Evolutionary conservation across 208 protist genomes (phyloP).

Genomic region (Crithidia thermophila): DNA sequence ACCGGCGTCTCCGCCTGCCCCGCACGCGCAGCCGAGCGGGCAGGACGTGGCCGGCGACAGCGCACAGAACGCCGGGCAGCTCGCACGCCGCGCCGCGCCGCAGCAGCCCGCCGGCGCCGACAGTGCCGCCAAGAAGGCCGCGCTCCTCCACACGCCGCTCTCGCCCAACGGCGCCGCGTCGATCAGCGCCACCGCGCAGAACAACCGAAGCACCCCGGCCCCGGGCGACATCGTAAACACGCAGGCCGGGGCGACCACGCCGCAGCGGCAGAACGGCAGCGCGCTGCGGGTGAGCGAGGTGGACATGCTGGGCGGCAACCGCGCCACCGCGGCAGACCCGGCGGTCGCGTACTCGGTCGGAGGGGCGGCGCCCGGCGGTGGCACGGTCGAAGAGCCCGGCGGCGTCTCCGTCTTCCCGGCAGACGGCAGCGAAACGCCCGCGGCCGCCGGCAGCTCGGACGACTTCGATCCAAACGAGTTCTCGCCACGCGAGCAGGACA

Average conservation of each 20-base stretch:
- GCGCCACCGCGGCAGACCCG: neutral
- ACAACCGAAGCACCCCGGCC: neutral
- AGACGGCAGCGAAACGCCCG: slow-evolving; percentile 32
- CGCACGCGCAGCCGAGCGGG: neutral
- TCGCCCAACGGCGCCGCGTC: neutral
- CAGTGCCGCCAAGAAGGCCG: neutral
- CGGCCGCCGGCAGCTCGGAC: slow-evolving; percentile 14
- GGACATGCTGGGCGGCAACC: slow-evolving; percentile 19
- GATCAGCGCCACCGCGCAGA: neutral
- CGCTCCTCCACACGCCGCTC: neutral
- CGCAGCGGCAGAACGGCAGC: slow-evolving; percentile 15
- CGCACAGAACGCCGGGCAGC: neutral
- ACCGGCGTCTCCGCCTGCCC: neutral
- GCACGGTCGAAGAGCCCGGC: slow-evolving; percentile 8
- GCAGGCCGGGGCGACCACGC: neutral
- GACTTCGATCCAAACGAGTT: slow-evolving; percentile 35
- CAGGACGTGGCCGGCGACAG: neutral
- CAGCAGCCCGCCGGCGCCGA: neutral
- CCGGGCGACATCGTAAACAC: neutral
- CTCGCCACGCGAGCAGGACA: slow-evolving; percentile 28
- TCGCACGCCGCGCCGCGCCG: neutral
- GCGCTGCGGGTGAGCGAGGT: slow-evolving; percentile 43
- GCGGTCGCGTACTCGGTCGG: neutral
- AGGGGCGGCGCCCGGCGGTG: neutral
- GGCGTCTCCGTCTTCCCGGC: neutral